Evolutionary conservation across 2,329 filamentous ascomycete genomes (phyloP).

Genomic region (Tolypocladium tundrense): DNA sequence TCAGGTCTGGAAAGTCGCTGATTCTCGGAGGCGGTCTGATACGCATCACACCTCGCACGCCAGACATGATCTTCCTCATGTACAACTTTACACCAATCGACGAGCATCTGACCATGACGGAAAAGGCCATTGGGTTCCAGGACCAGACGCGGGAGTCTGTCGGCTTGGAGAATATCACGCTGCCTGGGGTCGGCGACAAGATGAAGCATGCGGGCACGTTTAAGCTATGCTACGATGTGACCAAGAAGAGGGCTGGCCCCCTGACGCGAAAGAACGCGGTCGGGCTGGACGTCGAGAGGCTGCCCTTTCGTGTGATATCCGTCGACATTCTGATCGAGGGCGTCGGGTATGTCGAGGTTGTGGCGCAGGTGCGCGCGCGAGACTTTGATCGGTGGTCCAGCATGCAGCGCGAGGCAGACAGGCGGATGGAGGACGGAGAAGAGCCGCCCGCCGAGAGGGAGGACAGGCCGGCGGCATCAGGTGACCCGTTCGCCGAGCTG

Average conservation of each 20-base stretch:
- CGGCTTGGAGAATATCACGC: conserved; percentile 53
- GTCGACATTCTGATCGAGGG: conserved; percentile 86
- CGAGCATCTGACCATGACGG: conserved; percentile 66
- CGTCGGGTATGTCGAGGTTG: conserved; percentile 85
- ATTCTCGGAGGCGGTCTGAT: conserved; percentile 73
- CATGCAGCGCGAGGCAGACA: conserved; percentile 10
- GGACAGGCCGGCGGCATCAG: neutral
- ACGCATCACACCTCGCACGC: conserved; percentile 64
- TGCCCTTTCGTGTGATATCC: conserved; percentile 73
- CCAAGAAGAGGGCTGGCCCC: conserved; percentile 64
- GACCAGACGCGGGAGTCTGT: conserved; percentile 45
- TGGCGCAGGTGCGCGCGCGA: conserved; percentile 63
- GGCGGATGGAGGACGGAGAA: conserved; percentile 6
- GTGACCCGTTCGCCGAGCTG: conserved; percentile 16
- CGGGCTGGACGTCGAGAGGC: conserved; percentile 51
- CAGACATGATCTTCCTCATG: conserved; percentile 58
- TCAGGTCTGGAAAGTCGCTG: conserved; percentile 71
- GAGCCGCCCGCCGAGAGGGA: conserved; percentile 1
- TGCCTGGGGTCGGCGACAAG: conserved; percentile 43
- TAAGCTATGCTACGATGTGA: conserved; percentile 71
- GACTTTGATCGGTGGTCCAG: conserved; percentile 18
- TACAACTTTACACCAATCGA: conserved; percentile 77
- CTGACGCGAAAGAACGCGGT: conserved; percentile 54
- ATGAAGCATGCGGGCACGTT: conserved; percentile 67
- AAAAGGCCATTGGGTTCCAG: conserved; percentile 70